Base-by-base conservation (phyloP, 257 asterid species). In the Euphrasia confusa region DNA sequence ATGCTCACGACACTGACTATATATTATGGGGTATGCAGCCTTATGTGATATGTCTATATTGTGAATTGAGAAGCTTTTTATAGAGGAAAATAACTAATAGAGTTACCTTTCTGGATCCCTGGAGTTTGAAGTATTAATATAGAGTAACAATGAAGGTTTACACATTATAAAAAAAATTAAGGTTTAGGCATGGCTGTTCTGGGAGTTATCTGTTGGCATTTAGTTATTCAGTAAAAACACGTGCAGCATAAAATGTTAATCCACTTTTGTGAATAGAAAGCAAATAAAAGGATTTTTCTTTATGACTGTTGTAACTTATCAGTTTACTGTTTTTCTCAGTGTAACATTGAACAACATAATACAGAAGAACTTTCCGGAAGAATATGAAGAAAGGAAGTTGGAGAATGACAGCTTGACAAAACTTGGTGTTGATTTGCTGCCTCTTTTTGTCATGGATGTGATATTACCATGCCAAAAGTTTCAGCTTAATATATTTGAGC, bases 401-500 rank as follows among this genome's bases (percentile, higher is more conserved):
- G 97, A 93, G 80, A 72, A 93, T 62, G 83, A 84, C 55, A 84
- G 79, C 73, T 71, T 87, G 63, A 81, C 85, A 61, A 79, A 79
- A 75, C 84, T 60, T 48, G 94, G 96, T 68, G 84, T 78, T 74
- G 94, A 93, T 73, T 75, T 93, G 73, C 63, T 89, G 73, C 99
- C 99, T 53, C 96, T 93, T 64, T 93, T 93, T 72, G 97, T 88
- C 77, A 93, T 93, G 99, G 97, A 93, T 71, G 96, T 89, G 61
- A 83, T 83, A 68, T 68, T 93, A 60, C 99, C 99, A 13, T 93
- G 97, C 81, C 97, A 89, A 81, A 93, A 89, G 81, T 71, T 90
- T 73, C 96, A 88, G 67, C 84, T 93, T 33, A 93, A 93, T 78
- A 93, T 89, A 73, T 93, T 89, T 79, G 99, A 93, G 76, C 99